A percentile compares a stretch with the other conserved stretches of the same genome.
Evolutionary conservation across 805 yeast species (phyloP).

Genomic region (Candida andamanensis): DNA sequence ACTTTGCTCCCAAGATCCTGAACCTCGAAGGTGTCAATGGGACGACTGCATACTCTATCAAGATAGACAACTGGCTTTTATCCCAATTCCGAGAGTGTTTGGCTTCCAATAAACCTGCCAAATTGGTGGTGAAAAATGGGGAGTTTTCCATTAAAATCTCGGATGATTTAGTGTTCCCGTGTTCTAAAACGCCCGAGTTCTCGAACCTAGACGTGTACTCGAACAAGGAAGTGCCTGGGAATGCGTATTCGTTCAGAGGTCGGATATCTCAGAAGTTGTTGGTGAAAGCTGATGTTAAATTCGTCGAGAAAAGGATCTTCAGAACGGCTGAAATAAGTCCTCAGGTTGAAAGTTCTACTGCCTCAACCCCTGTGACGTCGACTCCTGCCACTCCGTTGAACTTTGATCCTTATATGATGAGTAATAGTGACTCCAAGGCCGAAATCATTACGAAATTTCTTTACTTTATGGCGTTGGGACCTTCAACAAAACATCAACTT

Average conservation of each 20-base stretch:
- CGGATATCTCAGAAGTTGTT: slow-evolving; percentile 26
- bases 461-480: slow-evolving; percentile 47
- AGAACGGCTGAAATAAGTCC: background rate
- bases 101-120: slow-evolving; percentile 20
- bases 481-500: slow-evolving; percentile 23
- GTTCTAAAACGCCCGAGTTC: slow-evolving; percentile 28
- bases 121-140: slow-evolving; percentile 35
- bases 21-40: too few relatives aligned
- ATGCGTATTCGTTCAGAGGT: slow-evolving; percentile 21
- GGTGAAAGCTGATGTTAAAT: slow-evolving; percentile 23
- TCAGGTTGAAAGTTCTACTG: background rate
- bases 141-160: slow-evolving; percentile 25
- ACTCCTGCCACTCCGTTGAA: slow-evolving; percentile 12
- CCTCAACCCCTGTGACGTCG: slow-evolving; percentile 1
- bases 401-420: slow-evolving; percentile 11
- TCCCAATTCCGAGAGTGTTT: too few relatives aligned
- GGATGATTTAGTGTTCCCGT: slow-evolving; percentile 26
- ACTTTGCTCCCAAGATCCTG: too few relatives aligned
- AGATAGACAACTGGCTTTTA: too few relatives aligned
- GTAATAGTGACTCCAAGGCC: slow-evolving; percentile 5
- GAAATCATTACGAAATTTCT: slow-evolving; percentile 25
- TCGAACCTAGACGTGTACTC: slow-evolving; percentile 31
- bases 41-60: slow-evolving; percentile 11
- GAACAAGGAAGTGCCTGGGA: slow-evolving; percentile 6
- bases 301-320: too few relatives aligned